These are phyloP conservation scores for Colletotrichum zoysiae DNA, from an alignment of 2,329 filamentous ascomycete genomes.

Conservation along the genomic window DNA sequence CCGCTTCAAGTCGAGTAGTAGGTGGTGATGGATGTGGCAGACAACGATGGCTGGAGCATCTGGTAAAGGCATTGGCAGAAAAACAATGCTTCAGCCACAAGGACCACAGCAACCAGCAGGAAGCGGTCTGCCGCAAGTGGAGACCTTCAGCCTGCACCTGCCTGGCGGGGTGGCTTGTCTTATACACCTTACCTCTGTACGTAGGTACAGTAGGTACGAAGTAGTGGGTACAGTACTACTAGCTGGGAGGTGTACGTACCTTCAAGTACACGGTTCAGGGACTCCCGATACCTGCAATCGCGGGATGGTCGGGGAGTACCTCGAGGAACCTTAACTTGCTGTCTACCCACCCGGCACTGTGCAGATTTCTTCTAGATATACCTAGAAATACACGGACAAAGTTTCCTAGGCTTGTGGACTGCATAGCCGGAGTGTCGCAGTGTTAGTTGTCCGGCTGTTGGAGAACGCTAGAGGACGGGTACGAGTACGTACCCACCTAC, in stretches of 20 bases:
- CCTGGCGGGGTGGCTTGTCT: conserved; percentile 24
- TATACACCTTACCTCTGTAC: neutral
- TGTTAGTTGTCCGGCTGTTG: conserved; percentile 10
- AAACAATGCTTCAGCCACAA: conserved; percentile 42
- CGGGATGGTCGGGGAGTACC: neutral
- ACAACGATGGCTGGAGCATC: conserved; percentile 9
- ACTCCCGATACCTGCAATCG: neutral
- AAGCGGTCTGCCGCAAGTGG: conserved; percentile 34
- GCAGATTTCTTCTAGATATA: neutral
- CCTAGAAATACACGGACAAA: neutral
- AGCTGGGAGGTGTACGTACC: conserved; percentile 7
- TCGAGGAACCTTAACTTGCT: neutral
- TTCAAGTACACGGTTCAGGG: neutral
- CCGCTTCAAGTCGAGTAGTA: conserved; percentile 37
- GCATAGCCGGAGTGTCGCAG: conserved; percentile 1
- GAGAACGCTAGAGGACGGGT: conserved; percentile 9
- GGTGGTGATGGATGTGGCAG: conserved; percentile 32
- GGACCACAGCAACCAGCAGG: conserved; percentile 37
- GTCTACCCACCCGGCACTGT: neutral
- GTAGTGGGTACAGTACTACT: too few relatives aligned
- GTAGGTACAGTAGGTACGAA: too few relatives aligned
- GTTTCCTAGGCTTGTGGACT: neutral
- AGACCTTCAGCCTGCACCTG: conserved; percentile 13
- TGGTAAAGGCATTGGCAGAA: conserved; percentile 34
- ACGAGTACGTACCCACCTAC: conserved; percentile 6